A percentile compares a stretch with the other conserved stretches of the same genome.
These are phyloP conservation scores for Aurinia saxatilis DNA, from an alignment of 345 rosid genomes.

Conservation along the genomic window DNA sequence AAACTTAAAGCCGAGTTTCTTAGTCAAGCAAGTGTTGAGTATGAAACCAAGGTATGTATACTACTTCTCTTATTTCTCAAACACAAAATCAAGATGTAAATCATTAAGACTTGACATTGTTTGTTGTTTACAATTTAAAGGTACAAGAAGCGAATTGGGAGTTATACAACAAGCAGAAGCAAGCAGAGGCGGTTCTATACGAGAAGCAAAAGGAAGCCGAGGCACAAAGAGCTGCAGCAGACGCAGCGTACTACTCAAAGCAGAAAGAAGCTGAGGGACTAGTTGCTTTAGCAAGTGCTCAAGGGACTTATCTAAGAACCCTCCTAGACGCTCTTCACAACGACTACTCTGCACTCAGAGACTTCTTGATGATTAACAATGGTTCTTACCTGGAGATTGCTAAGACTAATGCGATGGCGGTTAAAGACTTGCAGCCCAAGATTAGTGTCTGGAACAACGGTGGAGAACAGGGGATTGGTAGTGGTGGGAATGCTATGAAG, in stretches of 20 bases:
- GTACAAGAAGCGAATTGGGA: conserved; percentile 81
- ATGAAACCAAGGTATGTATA: conserved; percentile 53
- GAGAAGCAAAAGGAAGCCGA: conserved; percentile 51
- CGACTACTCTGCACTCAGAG: conserved; percentile 47
- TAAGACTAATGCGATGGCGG: conserved; percentile 47
- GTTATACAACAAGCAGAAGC: conserved; percentile 53
- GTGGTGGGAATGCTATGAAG: conserved; percentile 35
- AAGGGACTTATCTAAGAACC: conserved; percentile 48
- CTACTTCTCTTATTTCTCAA: not conserved
- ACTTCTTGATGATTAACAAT: conserved; percentile 51
- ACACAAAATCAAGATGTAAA: not conserved
- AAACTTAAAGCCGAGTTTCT: conserved; percentile 78
- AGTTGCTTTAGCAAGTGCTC: conserved; percentile 49
- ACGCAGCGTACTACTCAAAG: conserved; percentile 50
- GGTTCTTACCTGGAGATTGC: conserved; percentile 55
- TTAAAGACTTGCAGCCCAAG: conserved; percentile 54
- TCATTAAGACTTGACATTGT: not conserved
- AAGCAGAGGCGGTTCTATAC: conserved; percentile 53
- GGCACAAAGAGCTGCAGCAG: conserved; percentile 58
- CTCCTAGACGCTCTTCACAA: conserved; percentile 48
- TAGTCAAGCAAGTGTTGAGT: conserved; percentile 72
- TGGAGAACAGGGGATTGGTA: conserved; percentile 19
- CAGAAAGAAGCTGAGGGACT: conserved; percentile 67
- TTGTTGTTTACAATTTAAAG: not conserved
- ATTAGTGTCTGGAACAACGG: conserved; percentile 68